Conservation (phyloP, 225 moss, liverwort and hornwort genomes). For the Sphagnum contortum region DNA sequence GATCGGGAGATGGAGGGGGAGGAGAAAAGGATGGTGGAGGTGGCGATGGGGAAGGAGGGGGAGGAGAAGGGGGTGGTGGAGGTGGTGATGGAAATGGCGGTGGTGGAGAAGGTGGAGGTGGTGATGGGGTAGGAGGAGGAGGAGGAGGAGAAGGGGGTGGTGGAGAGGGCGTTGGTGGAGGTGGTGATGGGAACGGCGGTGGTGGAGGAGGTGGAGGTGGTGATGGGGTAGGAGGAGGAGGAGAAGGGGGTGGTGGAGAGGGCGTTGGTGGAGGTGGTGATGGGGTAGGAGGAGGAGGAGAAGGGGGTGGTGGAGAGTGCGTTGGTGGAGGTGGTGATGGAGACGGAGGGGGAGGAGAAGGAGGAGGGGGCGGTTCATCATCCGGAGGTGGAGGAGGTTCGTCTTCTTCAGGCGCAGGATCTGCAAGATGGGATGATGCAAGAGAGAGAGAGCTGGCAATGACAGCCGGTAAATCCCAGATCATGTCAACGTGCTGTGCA, state of each 20-base stretch:
- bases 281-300: background rate
- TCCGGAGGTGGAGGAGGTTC: slow-evolving; percentile 13
- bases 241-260: slow-evolving; percentile 12
- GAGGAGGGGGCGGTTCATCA: background rate
- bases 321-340: slow-evolving; percentile 1
- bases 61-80: slow-evolving; percentile 1
- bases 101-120: slow-evolving; percentile 3
- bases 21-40: slow-evolving; percentile 5
- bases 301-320: background rate
- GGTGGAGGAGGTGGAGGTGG: background rate
- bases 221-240: background rate
- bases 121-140: slow-evolving; percentile 12
- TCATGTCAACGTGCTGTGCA: no score
- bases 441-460: no score
- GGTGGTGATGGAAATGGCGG: slow-evolving; percentile 1
- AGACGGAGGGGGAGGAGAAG: slow-evolving; percentile 2
- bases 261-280: slow-evolving; percentile 4
- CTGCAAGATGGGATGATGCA: background rate
- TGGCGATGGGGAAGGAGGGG: slow-evolving; percentile 7
- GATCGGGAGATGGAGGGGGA: background rate
- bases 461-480: no score
- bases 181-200: background rate
- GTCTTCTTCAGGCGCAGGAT: slow-evolving; percentile 11
- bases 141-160: slow-evolving; percentile 2
- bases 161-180: background rate